Evolutionary conservation across 2,329 filamentous ascomycete genomes (phyloP).

Genomic region (Hymenoscyphus infarciens): DNA sequence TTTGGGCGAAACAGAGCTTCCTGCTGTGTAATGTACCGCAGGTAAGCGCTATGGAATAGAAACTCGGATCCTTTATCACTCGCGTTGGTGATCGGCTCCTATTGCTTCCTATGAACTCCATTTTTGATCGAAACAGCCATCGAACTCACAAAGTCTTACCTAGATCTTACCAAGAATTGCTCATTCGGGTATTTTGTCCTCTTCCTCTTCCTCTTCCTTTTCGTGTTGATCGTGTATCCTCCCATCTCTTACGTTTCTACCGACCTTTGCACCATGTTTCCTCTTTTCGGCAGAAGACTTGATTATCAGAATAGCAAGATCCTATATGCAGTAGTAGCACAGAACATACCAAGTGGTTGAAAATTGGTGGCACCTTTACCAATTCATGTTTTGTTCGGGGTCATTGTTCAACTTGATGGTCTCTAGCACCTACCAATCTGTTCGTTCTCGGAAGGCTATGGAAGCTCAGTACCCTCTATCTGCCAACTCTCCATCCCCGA

Average conservation of each 20-base stretch:
- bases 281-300: background rate
- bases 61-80: background rate
- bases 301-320: background rate
- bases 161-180: background rate
- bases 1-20: background rate
- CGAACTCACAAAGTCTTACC: background rate
- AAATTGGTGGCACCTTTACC: background rate
- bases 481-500: background rate
- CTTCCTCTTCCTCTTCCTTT: background rate
- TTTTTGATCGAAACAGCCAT: background rate
- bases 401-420: background rate
- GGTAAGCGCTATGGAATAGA: background rate
- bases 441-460: background rate
- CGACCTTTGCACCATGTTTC: too few relatives aligned
- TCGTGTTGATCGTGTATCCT: background rate
- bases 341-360: background rate
- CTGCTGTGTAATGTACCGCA: background rate
- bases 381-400: background rate
- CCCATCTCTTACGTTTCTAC: background rate
- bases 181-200: background rate
- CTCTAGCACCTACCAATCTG: background rate
- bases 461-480: background rate
- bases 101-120: background rate
- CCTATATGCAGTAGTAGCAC: background rate
- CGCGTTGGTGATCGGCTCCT: constrained; percentile 1